These are phyloP conservation scores for Picea glauca DNA, from an alignment of 75 land plant genomes.

Conservation along the genomic window DNA sequence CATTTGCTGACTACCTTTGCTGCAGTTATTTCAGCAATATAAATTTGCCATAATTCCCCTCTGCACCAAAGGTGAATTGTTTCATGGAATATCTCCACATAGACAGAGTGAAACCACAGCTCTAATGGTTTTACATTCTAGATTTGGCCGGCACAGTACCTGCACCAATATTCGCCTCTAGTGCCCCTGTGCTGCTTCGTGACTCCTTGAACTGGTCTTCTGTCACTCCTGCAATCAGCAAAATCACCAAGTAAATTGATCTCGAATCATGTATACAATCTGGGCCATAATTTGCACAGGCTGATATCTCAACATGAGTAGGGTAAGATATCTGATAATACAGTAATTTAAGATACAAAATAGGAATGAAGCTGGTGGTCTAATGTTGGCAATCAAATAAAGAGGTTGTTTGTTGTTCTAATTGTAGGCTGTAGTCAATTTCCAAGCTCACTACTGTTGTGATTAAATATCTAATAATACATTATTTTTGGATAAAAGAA, in stretches of 20 bases:
- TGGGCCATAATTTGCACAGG: background rate
- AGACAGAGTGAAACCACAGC: background rate
- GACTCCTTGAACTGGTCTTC: slow-evolving; percentile 84
- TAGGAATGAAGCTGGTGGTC: background rate
- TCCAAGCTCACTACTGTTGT: too few species aligned
- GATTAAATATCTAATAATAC: too few species aligned
- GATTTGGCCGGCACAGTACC: slow-evolving; percentile 46
- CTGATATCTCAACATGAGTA: background rate
- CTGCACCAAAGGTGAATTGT: background rate
- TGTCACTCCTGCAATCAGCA: slow-evolving; percentile 63
- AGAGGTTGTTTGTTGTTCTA: background rate
- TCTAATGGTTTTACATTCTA: slow-evolving; percentile 20
- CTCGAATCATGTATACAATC: background rate
- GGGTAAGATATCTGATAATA: background rate
- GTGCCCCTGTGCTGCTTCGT: slow-evolving; percentile 25
- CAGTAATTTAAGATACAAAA: background rate
- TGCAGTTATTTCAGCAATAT: background rate
- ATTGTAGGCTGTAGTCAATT: too few species aligned
- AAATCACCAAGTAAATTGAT: background rate
- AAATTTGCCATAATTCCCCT: background rate
- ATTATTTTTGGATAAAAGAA: too few species aligned
- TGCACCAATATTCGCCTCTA: slow-evolving; percentile 6
- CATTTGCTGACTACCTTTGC: background rate
- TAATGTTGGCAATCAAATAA: background rate
- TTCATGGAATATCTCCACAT: background rate